Conservation (phyloP, 768 basidiomycete genomes). For the Lactifluus echinatus region DNA sequence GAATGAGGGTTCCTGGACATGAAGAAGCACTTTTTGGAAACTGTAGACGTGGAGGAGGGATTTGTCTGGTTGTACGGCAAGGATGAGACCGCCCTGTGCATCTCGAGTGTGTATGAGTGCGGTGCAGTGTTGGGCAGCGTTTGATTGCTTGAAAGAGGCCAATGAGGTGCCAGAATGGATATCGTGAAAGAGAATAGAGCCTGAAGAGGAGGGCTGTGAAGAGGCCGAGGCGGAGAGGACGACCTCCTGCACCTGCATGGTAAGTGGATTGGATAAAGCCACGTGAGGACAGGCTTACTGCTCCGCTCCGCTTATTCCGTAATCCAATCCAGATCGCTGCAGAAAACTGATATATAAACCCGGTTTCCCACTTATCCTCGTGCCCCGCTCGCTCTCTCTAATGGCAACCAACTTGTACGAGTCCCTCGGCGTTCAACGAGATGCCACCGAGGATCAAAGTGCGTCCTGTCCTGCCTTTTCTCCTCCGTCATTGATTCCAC, state of each 20-base stretch:
- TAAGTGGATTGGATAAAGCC: background rate
- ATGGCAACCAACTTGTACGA: slow-evolving; percentile 63
- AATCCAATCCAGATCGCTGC: too few relatives aligned
- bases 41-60: slow-evolving; percentile 83
- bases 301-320: too few relatives aligned
- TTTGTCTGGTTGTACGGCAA: slow-evolving; percentile 84
- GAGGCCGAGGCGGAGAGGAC: slow-evolving; percentile 53
- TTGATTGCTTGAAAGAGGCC: slow-evolving; percentile 86
- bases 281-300: too few relatives aligned
- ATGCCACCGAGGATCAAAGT: slow-evolving; percentile 61
- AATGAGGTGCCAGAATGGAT: slow-evolving; percentile 66
- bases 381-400: background rate
- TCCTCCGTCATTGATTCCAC: background rate
- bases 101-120: slow-evolving; percentile 56
- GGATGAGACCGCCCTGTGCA: slow-evolving; percentile 74
- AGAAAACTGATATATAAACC: too few relatives aligned
- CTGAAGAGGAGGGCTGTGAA: slow-evolving; percentile 34
- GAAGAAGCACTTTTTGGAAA: slow-evolving; percentile 73
- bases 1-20: background rate
- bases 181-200: slow-evolving; percentile 71
- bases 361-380: slow-evolving; percentile 11
- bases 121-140: slow-evolving; percentile 53
- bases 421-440: slow-evolving; percentile 41
- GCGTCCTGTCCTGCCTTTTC: slow-evolving; percentile 24
- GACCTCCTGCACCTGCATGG: slow-evolving; percentile 61